These are phyloP conservation scores for Citrus sinensis DNA, from an alignment of 345 rosid species.

Conservation along the genomic window DNA sequence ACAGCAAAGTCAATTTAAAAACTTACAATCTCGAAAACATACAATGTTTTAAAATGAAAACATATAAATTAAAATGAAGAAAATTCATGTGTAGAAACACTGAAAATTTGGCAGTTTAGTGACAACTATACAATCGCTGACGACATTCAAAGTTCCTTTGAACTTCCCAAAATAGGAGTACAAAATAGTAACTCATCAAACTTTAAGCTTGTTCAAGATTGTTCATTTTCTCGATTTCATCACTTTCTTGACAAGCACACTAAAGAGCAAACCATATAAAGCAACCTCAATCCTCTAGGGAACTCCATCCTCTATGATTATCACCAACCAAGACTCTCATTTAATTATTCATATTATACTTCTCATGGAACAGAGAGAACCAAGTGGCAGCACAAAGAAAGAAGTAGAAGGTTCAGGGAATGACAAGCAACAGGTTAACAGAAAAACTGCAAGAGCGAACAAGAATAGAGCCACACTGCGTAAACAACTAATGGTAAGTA, in stretches of 20 bases:
- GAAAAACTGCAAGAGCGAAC: neutral
- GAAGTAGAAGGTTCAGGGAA: neutral
- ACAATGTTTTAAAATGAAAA: too few species aligned
- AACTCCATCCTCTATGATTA: neutral
- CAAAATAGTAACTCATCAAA: neutral
- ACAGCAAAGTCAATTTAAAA: constrained; percentile 1
- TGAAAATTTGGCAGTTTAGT: neutral
- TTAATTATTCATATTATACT: neutral
- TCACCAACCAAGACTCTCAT: neutral
- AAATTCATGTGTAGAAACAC: neutral
- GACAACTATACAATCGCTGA: neutral
- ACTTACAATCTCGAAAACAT: neutral
- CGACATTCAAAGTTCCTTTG: neutral
- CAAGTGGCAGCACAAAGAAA: neutral
- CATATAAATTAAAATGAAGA: too few species aligned
- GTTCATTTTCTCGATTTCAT: neutral
- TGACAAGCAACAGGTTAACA: neutral
- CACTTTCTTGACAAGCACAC: neutral
- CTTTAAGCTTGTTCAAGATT: neutral
- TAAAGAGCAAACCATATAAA: neutral
- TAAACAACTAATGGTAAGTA: neutral
- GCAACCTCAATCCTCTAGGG: neutral
- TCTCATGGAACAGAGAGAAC: neutral
- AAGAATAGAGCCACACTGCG: neutral
- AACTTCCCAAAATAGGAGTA: neutral